Conservation (phyloP, 441 rosid genomes). For the Erysimum pusillum region DNA sequence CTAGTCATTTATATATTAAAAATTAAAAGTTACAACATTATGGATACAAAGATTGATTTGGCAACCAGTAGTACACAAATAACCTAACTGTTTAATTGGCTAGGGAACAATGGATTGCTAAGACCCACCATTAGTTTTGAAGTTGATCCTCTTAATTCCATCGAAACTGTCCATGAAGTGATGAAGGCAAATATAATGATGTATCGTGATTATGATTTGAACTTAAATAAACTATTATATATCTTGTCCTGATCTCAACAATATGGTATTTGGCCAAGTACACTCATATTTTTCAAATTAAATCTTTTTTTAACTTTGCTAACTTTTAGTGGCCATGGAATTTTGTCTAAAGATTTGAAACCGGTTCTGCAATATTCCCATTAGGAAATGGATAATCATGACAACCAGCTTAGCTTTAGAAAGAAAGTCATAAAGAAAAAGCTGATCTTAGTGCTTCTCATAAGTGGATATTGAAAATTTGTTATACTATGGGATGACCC, state of each 20-base stretch:
- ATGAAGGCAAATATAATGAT: slow-evolving; percentile 12
- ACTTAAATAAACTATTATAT: slow-evolving; percentile 7
- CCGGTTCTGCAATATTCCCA: slow-evolving; percentile 37
- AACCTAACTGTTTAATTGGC: slow-evolving; percentile 39
- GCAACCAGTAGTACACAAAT: slow-evolving; percentile 21
- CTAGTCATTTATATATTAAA: slow-evolving; percentile 4
- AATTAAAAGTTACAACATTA: background rate
- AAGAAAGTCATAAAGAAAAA: slow-evolving; percentile 46
- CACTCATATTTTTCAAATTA: slow-evolving; percentile 37
- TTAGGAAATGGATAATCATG: slow-evolving; percentile 40
- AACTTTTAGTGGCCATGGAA: slow-evolving; percentile 32
- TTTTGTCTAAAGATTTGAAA: slow-evolving; percentile 50
- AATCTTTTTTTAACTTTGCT: slow-evolving; percentile 20
- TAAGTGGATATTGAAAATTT: slow-evolving; percentile 38
- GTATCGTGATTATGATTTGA: slow-evolving; percentile 32
- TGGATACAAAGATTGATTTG: slow-evolving; percentile 7
- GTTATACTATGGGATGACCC: slow-evolving; percentile 24
- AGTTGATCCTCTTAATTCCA: slow-evolving; percentile 27
- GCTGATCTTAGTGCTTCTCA: slow-evolving; percentile 45
- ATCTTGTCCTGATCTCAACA: slow-evolving; percentile 30
- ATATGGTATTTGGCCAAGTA: slow-evolving; percentile 44
- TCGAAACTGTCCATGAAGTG: background rate
- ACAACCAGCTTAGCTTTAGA: slow-evolving; percentile 37
- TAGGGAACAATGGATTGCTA: slow-evolving; percentile 30
- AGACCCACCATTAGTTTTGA: slow-evolving; percentile 38